Evolutionary conservation across 2,329 filamentous ascomycete species (phyloP), one percentile per base, ranked within the genome.

Genomic region (Fusarium pseudoanthophilum): DNA sequence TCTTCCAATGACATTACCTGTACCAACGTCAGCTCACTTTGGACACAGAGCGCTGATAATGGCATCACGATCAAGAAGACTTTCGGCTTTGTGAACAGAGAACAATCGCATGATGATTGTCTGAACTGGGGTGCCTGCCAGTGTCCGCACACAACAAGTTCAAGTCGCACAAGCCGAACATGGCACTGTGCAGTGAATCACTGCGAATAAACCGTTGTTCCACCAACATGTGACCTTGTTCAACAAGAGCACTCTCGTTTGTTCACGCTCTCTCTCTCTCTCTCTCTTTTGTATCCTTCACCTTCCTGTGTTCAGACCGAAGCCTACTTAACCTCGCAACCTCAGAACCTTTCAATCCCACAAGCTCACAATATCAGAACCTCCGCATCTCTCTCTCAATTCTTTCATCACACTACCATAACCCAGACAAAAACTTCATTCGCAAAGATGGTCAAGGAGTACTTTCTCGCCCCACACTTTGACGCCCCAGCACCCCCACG

Each of bases 401-500:
- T 21, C 43, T 5, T 46, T 15, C 13, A 21, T 21, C 13, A 30
- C 6, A 6, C 13, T 7, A 21, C 5, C 8, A 48, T 11, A 30
- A 15, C 13, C 2, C 0, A 20, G 4, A 28, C 13, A 0, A 15
- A 28, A 21, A 8, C 13, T 11, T 21, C 20, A 21, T 2, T 3
- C 26, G 45, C 26, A 21, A 48, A 16, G 5, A 30, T 48, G 45
- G 45, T 28, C 3, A 48, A 1, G 6, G 45, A 48, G 26, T 30
- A 48, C 45, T 48, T 48, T 28, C 20, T 48, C 13, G 26, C 45
- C 26, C 26, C 45, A 7, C 1, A 28, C 5, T 46, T 32, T 32
- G 32, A 32, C 32, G 32, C 32, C 11, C 32, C 32, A 32, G 11
- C 32, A 32, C 32, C 43, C 9, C 6, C 26, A 4, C 18, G 1